Evolutionary conservation across 2,329 filamentous ascomycete species (phyloP).

Genomic region (Setomelanomma holmii): DNA sequence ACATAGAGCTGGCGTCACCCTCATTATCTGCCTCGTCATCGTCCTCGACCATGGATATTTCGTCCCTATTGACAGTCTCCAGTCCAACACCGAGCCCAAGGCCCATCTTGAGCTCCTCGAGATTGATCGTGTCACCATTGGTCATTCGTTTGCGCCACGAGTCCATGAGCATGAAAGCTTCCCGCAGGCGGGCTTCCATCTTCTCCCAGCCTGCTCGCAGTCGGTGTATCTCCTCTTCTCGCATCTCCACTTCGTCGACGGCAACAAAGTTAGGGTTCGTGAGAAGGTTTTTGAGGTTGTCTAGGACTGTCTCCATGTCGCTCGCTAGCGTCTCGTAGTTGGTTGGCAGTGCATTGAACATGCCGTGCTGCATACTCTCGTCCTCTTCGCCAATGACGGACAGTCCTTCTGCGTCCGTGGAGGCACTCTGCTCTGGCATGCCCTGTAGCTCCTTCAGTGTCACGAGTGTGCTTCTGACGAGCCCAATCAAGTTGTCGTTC

Average conservation of each 20-base stretch:
- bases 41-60: conserved; percentile 35
- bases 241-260: conserved; percentile 89
- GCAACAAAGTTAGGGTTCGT: conserved; percentile 97
- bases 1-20: conserved; percentile 36
- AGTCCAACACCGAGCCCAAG: conserved; percentile 61
- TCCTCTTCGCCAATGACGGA: conserved; percentile 40
- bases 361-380: conserved; percentile 39
- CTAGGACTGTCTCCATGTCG: conserved; percentile 79
- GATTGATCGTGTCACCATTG: conserved; percentile 70
- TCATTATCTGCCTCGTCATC: conserved; percentile 24
- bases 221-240: conserved; percentile 87
- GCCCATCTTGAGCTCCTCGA: conserved; percentile 68
- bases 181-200: conserved; percentile 90
- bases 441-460: conserved; percentile 72
- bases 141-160: conserved; percentile 87
- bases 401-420: conserved; percentile 32
- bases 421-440: conserved; percentile 49
- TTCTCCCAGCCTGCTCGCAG: conserved; percentile 88
- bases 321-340: conserved; percentile 72
- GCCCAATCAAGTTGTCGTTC: conserved; percentile 79
- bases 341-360: conserved; percentile 59
- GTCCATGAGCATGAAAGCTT: conserved; percentile 89
- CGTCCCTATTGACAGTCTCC: conserved; percentile 37
- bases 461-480: conserved; percentile 74
- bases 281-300: conserved; percentile 81